Conservation (phyloP, 768 basidiomycete species). For the Hemileccinum impolitum region DNA sequence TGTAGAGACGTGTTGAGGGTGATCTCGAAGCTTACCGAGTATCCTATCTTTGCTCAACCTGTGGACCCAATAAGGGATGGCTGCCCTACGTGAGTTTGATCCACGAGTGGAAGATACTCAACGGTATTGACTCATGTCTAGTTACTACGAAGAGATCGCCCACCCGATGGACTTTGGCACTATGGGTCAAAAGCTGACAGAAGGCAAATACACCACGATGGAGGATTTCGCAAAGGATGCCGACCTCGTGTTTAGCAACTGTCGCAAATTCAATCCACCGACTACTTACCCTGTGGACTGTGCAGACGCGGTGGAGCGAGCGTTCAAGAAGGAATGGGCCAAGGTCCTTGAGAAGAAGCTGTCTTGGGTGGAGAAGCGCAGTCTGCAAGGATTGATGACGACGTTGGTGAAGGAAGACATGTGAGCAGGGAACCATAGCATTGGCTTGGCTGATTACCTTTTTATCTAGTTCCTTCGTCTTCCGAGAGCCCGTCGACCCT, state of each 20-base stretch:
- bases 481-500: slow-evolving; percentile 88
- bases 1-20: slow-evolving; percentile 67
- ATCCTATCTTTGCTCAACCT: slow-evolving; percentile 70
- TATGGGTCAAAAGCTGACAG: slow-evolving; percentile 62
- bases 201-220: slow-evolving; percentile 72
- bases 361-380: slow-evolving; percentile 74
- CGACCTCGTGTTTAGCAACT: slow-evolving; percentile 83
- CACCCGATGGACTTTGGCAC: slow-evolving; percentile 95
- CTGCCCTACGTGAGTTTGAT: slow-evolving; percentile 77
- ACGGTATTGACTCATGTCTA: slow-evolving; percentile 29
- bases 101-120: background rate
- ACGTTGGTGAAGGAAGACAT: slow-evolving; percentile 64
- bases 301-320: slow-evolving; percentile 70
- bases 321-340: slow-evolving; percentile 84
- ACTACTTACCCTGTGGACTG: slow-evolving; percentile 69
- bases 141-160: slow-evolving; percentile 89
- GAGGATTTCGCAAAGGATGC: slow-evolving; percentile 78
- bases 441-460: background rate
- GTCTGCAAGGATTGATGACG: slow-evolving; percentile 66
- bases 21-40: slow-evolving; percentile 61
- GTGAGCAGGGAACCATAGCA: slow-evolving; percentile 36
- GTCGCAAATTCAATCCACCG: slow-evolving; percentile 88
- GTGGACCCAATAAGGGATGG: slow-evolving; percentile 83
- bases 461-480: slow-evolving; percentile 61
- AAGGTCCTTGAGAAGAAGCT: slow-evolving; percentile 73